Conservation (phyloP, 495 filamentous ascomycete species). For the Hypoxylon subgilvum region DNA sequence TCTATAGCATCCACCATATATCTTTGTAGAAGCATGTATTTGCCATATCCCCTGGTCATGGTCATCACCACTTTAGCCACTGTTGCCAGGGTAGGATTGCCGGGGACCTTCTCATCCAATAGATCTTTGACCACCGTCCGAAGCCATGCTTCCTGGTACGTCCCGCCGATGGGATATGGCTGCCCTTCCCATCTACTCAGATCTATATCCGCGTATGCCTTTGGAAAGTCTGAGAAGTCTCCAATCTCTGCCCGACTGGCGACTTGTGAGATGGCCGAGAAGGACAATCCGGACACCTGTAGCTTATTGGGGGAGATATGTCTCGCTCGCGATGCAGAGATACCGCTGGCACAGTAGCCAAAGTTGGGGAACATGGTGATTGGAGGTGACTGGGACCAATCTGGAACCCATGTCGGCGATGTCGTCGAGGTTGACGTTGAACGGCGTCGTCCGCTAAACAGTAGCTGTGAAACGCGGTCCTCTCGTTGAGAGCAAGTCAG, state of each 20-base stretch:
- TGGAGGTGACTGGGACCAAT: conserved; percentile 9
- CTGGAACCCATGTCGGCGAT: conserved; percentile 22
- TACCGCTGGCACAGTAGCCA: conserved; percentile 17
- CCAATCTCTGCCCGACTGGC: neutral
- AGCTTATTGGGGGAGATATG: neutral
- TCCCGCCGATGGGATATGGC: conserved; percentile 5
- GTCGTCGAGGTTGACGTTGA: neutral
- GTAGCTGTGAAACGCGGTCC: conserved; percentile 11
- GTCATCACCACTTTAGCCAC: too few relatives aligned
- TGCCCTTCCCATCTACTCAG: neutral
- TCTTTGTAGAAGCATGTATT: too few relatives aligned
- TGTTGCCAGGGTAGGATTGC: too few relatives aligned
- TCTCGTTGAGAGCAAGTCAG: neutral
- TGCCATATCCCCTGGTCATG: too few relatives aligned
- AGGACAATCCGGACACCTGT: neutral
- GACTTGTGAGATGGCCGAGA: neutral
- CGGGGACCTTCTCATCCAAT: too few relatives aligned
- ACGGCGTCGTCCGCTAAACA: neutral
- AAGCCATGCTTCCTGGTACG: conserved; percentile 7
- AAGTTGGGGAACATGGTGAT: neutral
- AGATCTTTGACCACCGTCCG: too few relatives aligned
- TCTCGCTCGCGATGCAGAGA: neutral
- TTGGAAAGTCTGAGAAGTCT: neutral
- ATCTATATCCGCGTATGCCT: neutral
- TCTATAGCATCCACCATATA: too few relatives aligned